Evolutionary conservation across 2,329 filamentous ascomycete genomes (phyloP).

Genomic region (Stagonosporopsis cucurbitacearum): DNA sequence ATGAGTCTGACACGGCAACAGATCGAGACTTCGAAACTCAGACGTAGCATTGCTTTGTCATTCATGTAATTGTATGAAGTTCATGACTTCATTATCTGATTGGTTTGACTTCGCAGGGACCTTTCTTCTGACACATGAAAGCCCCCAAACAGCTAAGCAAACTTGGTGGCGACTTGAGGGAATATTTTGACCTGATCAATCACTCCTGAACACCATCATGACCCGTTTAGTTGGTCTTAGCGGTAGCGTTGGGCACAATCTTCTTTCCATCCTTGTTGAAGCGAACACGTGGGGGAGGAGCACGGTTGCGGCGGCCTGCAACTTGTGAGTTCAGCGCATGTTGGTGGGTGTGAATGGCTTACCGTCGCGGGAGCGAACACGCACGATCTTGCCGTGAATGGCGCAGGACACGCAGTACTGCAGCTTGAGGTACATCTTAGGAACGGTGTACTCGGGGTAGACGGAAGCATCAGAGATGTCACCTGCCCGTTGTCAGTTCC

Average conservation of each 20-base stretch:
- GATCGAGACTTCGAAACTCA: neutral
- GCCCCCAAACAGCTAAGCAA: neutral
- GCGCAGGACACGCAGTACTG: slow-evolving; percentile 99
- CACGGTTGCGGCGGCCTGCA: slow-evolving; percentile 93
- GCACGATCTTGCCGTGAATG: slow-evolving; percentile 99
- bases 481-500: slow-evolving; percentile 65
- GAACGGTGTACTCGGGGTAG: slow-evolving; percentile 98
- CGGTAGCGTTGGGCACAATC: slow-evolving; percentile 86
- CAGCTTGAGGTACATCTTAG: slow-evolving; percentile 99
- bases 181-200: slow-evolving; percentile 32
- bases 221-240: slow-evolving; percentile 58
- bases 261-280: slow-evolving; percentile 99
- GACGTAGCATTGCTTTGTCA: neutral
- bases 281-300: slow-evolving; percentile 93
- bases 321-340: neutral
- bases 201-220: slow-evolving; percentile 21
- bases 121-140: neutral
- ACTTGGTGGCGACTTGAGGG: neutral
- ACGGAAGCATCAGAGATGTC: slow-evolving; percentile 99
- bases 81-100: neutral
- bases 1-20: no score
- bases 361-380: slow-evolving; percentile 10
- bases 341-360: neutral
- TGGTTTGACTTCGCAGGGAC: neutral
- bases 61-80: neutral